Evolutionary conservation across 139 green algal species (phyloP), one percentile per base, ranked within the genome.

Genomic region (Trebouxia sp.): DNA sequence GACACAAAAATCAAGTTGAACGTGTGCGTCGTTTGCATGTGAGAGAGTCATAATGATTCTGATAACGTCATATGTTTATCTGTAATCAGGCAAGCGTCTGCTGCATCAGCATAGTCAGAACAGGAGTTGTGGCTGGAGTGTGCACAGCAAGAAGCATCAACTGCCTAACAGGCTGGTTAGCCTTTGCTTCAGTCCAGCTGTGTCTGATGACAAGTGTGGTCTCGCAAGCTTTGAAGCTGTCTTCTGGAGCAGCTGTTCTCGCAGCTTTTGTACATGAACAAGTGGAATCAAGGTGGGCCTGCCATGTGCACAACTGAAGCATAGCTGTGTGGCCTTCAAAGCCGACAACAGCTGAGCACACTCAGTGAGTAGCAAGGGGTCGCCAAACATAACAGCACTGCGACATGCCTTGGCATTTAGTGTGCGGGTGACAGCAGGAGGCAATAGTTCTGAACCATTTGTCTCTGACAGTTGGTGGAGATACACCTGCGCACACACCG

Each of bases 311-410:
- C 94, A 98, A 51, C 79, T 85, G 80, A 90, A 87, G 77, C 87
- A 94, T 10, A 95, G 84, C 72, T 86, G 35, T 2, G 92, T 93
- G 0, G 8, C 6, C 1, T 45, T 43, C 53, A 97, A 75, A 2
- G 43, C 30, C 15, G 78, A 53, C 51, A 97, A 37, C 65, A 98
- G 86, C 0, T 55, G 37, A 1, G 67, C 55, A 65, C 89, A 91
- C 80, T 92, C 65, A 5, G 17, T 26, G 2, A 30, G 66, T 1
- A 15, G 24, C 37, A 98, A 89, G 32, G n/a, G 7, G 83, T 96
- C 88, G 0, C 92, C 92, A 83, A 97, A 97, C 93, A 96, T 98
- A 83, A 97, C 83, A 6, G 94, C 92, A 2, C 70, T 79, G 17
- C 94, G 88, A 87, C 94, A 98, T 3, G 94, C 90, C 76, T 93